Evolutionary conservation across 2,329 filamentous ascomycete species (phyloP), one percentile per base, ranked within the genome.

Genomic region (Nemania bipapillata): DNA sequence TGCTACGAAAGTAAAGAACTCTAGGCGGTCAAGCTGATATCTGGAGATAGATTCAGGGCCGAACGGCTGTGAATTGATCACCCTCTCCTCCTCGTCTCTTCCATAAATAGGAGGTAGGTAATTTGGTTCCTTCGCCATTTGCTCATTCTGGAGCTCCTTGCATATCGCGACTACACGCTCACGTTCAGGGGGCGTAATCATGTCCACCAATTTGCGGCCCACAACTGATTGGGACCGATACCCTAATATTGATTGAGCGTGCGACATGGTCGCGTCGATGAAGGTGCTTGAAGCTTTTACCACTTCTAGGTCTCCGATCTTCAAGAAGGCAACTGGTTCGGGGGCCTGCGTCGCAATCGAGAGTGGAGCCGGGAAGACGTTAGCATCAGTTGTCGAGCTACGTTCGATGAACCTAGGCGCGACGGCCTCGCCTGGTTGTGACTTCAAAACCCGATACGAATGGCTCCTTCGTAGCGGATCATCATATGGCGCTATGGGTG

Each of bases 81-180:
- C 83, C 28, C 84, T 81, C 26, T 87, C 84, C 58, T 87, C 84
- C 65, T 87, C 84, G 55, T 83, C 80, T 70, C 84, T 84, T 42
- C 82, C 83, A 68, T 87, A 84, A n/a, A 90, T 90, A 1, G 89
- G 89, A 3, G 89, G 88, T 22, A 90, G 81, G 75, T 90, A 90
- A 53, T 87, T 88, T 20, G 88, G 88, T 32, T 89, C 87, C 63
- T 83, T 87, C 71, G 83, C 81, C 35, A 82, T 80, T 68, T 88
- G 87, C 71, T 91, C 88, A 17, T 86, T 84, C 60, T 87, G 83
- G 54, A 91, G 81, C 58, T 83, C 81, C 55, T 81, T 82, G 71
- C 87, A 85, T 52, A 89, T 78, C 8, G 79, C 79, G 47, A 80
- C 74, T 4, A 89, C 80, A 68, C 84, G 87, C 1, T 87, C 85